Base-by-base conservation (phyloP, 768 basidiomycete genomes). In the Ephemerocybe angulata region DNA sequence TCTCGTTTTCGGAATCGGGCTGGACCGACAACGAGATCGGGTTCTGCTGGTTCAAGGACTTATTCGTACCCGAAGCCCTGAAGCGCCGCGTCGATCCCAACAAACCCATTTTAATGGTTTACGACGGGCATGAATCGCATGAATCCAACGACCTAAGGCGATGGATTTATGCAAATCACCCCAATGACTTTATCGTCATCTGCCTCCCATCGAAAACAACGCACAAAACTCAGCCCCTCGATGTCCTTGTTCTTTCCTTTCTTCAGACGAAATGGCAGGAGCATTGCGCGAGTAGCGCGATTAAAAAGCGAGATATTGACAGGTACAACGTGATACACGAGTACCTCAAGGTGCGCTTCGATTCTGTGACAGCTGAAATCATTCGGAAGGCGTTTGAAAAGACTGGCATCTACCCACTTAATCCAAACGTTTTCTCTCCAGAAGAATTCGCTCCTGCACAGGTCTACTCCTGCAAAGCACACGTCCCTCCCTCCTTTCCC, bases 111-210 rank as follows among this genome's bases (percentile, higher is more conserved):
- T 55, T 74, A 3, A 64, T 76, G 12, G 64, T 69, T 27, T 58
- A 63, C 19, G 71, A 76, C 63, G 72, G 75, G 3, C 75, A 76
- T 60, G 63, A 60, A 19, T 74, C 73, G 0, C 75, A 76, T 51
- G 54, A 60, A 35, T 65, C 63, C 0, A 37, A 41, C 1, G 53
- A 62, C 1, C 54, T 71, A 8, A 15, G 52, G 24, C 12, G 57
- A 1, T 22, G 60, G 10, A 67, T 67, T 7, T 54, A 58, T 15
- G n/a, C 50, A 31, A 17, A 24, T 10, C 58, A 60, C 29, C 62
- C 61, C 28, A 11, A 41, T 4, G 61, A 65, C 22, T 63, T 76
- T 35, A 46, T 66, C 13, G 33, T 75, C 6, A 59, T 68, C 40
- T 60, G 55, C 31, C 62, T 75, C 21, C 74, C 71, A 3, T 59